Conservation (phyloP, 768 basidiomycete species). For the Tricholoma matsutake region DNA sequence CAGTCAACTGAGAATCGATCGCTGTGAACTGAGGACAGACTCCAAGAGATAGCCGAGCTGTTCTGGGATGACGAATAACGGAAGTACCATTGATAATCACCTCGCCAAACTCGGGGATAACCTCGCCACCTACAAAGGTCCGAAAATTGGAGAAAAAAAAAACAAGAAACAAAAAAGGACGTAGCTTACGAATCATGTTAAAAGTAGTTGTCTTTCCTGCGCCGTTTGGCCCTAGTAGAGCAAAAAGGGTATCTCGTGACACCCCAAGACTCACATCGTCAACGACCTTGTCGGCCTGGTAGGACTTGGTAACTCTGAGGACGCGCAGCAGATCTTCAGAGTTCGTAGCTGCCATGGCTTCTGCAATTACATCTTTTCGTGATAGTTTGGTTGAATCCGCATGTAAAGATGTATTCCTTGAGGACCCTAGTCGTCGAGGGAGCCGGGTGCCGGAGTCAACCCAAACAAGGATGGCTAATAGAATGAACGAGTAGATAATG, state of each 20-base stretch:
- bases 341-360: slow-evolving; percentile 43
- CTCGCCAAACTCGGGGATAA: slow-evolving; percentile 66
- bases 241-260: slow-evolving; percentile 58
- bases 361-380: slow-evolving; percentile 50
- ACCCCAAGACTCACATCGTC: slow-evolving; percentile 74
- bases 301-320: slow-evolving; percentile 60
- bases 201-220: slow-evolving; percentile 84
- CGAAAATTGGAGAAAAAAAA: not conserved
- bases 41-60: slow-evolving; percentile 66
- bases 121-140: slow-evolving; percentile 54
- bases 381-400: slow-evolving; percentile 6
- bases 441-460: slow-evolving; percentile 65
- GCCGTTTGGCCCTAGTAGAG: slow-evolving; percentile 77
- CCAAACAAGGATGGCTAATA: slow-evolving; percentile 65
- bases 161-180: too few species aligned
- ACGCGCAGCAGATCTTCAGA: slow-evolving; percentile 63
- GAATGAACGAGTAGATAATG: slow-evolving; percentile 52
- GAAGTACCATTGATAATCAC: slow-evolving; percentile 65
- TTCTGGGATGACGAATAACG: slow-evolving; percentile 58
- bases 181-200: slow-evolving; percentile 67
- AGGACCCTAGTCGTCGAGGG: slow-evolving; percentile 34
- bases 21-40: slow-evolving; percentile 87
- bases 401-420: slow-evolving; percentile 7
- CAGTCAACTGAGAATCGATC: slow-evolving; percentile 74
- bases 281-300: slow-evolving; percentile 54